Base-by-base conservation (phyloP, 2,329 filamentous ascomycete genomes). In the Passalora sequoiae region DNA sequence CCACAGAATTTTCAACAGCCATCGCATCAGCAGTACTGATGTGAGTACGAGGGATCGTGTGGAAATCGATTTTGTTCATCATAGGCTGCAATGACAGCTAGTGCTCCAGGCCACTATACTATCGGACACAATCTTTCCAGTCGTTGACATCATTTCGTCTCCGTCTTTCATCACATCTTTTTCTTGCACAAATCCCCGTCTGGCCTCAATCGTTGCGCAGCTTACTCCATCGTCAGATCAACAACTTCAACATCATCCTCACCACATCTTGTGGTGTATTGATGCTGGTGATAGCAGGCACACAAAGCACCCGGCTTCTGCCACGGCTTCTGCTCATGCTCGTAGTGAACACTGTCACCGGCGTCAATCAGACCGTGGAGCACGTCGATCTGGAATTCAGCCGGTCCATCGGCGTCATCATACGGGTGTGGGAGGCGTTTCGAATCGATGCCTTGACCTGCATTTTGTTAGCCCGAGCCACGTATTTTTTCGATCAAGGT, bases 351-450 rank as follows among this genome's bases (percentile, higher is more conserved):
- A 3, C 17, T 20, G n/a, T 25, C 22, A 16, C 49, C 44, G 5
- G 47, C 47, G 7, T 16, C 30, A 7, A 3, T 20, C 17, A 50
- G 10, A 4, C 37, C 22, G 7, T 7, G 16, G 3, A 27, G n/a
- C n/a, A 54, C 50, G 13, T 47, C 33, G 15, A 28, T 27, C 2
- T 43, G 21, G 38, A 57, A 51, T 9, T 49, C 40, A 12, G 6
- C 6, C 6, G 53, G 54, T 3, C 49, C 53, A 12, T 35, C 16
- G n/a, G 44, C 44, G 38, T 57, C 53, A n/a, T 52, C 51, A 32
- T 56, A 47, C 12, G 24, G 6, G 24, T 36, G 17, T 7, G 48
- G 49, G 3, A 20, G 17, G n/a, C n/a, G n/a, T n/a, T n/a, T n/a
- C n/a, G n/a, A n/a, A 6, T 40, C 7, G 21, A 55, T 41, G 9